Base-by-base conservation (phyloP, 306 rosid genomes). In the Morella rubra region DNA sequence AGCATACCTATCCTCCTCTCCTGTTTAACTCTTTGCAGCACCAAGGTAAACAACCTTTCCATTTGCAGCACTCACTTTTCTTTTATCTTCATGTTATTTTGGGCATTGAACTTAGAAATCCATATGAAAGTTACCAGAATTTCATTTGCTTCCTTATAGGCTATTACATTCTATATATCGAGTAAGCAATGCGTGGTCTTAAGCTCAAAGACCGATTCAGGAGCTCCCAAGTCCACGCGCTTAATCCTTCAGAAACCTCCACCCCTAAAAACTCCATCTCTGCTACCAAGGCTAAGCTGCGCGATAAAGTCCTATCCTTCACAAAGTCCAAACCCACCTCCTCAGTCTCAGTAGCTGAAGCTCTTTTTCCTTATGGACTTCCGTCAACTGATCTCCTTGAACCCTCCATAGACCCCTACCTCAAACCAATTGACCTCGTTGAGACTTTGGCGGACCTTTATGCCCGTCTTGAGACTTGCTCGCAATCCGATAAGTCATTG, bases 161-260 rank as follows among this genome's bases (percentile, higher is more conserved):
- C 52, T 62, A 74, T 77, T 73, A 19, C 53, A 67, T 6, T 49
- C 71, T 22, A 27, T 77, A 75, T 42, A 19, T 44, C 19, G 45
- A 52, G 24, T 49, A 65, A 84, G 65, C 85, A 68, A 93, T 93
- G 97, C 87, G 90, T 53, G 89, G 83, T 45, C 62, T 89, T 76
- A 90, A 87, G 89, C 71, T 93, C 54, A 72, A 56, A 61, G 97
- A 93, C 65, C 85, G 87, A 52, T 87, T 90, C 82, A 93, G 84
- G 77, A 86, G 88, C 77, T 80, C 85, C 44, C 97, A 93, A 82
- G 92, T 93, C 69, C 91, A 93, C 16, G 96, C 91, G 45, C 73
- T 90, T 32, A 86, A 69, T 81, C 89, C 96, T 50, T 73, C 85
- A 37, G 96, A 90, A 11, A 78, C 81, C 62, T 83, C 80, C 56